These are phyloP conservation scores for Fagus sylvatica DNA, from an alignment of 306 rosid genomes.

Conservation along the genomic window DNA sequence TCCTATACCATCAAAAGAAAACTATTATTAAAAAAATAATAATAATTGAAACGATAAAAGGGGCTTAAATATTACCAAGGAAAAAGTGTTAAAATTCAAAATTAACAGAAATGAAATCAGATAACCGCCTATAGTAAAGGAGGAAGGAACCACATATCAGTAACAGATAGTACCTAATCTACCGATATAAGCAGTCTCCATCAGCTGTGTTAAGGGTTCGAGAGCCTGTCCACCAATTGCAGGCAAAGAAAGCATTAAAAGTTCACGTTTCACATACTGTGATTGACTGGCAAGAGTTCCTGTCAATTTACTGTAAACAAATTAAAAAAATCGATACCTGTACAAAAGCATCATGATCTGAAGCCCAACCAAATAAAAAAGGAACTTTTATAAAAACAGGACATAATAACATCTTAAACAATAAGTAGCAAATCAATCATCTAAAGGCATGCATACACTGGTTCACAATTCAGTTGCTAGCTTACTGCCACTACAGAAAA, in stretches of 20 bases:
- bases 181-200: conserved; percentile 98
- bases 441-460: neutral
- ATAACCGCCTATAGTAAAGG: neutral
- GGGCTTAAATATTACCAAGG: neutral
- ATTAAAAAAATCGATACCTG: neutral
- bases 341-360: neutral
- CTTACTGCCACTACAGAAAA: neutral
- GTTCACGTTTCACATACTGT: conserved; percentile 61
- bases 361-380: neutral
- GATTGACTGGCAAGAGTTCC: conserved; percentile 26
- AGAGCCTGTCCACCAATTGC: conserved; percentile 91
- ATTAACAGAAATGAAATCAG: conserved; percentile 10
- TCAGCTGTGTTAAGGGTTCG: conserved; percentile 84
- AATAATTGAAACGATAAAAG: neutral
- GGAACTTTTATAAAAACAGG: neutral
- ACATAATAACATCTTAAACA: neutral
- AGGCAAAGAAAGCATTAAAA: conserved; percentile 65
- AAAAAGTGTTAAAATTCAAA: neutral
- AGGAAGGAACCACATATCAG: neutral
- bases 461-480: neutral
- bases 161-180: conserved; percentile 52
- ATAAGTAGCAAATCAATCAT: neutral
- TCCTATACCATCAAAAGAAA: neutral
- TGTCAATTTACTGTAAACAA: conserved; percentile 43
- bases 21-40: neutral